Conservation (phyloP, 345 rosid species). For the Gossypium ekmanianum region DNA sequence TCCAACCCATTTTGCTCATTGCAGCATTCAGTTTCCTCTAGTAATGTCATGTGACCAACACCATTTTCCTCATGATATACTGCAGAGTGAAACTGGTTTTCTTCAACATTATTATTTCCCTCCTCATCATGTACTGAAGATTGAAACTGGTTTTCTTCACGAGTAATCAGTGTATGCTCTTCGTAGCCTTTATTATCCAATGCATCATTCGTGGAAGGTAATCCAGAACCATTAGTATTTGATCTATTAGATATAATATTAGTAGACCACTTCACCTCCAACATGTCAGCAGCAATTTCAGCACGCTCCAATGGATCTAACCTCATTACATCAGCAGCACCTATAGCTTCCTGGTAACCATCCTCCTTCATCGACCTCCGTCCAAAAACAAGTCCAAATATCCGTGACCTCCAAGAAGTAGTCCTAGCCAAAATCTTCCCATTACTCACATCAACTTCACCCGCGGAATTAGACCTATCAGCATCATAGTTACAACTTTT, state of each 20-base stretch:
- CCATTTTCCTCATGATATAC: conserved; percentile 17
- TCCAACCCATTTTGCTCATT: conserved; percentile 4
- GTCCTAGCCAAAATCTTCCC: conserved; percentile 42
- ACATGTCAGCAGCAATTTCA: conserved; percentile 76
- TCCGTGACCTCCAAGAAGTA: conserved; percentile 44
- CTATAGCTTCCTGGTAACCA: conserved; percentile 29
- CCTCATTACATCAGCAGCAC: conserved; percentile 30
- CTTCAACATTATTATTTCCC: conserved; percentile 5
- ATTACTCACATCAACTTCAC: conserved; percentile 26
- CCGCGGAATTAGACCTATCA: conserved; percentile 19
- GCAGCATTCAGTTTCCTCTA: conserved; percentile 25
- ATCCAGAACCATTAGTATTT: conserved; percentile 23
- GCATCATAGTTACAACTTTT: conserved; percentile 48
- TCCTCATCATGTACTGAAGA: background rate
- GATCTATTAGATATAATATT: conserved; percentile 43
- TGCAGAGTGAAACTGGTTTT: conserved; percentile 13
- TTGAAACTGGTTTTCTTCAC: background rate
- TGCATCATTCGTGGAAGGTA: conserved; percentile 17
- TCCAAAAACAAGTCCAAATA: conserved; percentile 68
- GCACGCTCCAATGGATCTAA: conserved; percentile 66
- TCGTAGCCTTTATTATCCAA: conserved; percentile 12
- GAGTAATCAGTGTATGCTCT: conserved; percentile 9
- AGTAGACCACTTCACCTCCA: conserved; percentile 90
- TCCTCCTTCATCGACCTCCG: conserved; percentile 45
- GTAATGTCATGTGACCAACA: conserved; percentile 1